A percentile compares a stretch with the other conserved stretches of the same genome.
Evolutionary conservation across 2,329 filamentous ascomycete genomes (phyloP).

Genomic region (Penicillium sp.): DNA sequence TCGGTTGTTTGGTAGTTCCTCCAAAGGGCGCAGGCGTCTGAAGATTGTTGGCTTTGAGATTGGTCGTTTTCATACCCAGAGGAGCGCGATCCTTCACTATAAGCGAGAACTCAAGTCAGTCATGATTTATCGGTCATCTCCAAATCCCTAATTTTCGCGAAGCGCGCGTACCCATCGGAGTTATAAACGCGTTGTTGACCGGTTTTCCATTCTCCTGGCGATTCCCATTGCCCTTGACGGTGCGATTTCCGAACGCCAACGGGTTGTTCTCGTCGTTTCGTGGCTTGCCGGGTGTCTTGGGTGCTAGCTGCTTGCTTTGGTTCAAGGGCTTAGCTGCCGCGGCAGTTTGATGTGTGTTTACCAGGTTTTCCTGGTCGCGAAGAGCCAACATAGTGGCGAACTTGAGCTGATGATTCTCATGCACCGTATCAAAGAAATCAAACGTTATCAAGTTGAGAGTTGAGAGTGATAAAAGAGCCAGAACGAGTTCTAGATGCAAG

Average conservation of each 20-base stretch:
- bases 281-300: slow-evolving; percentile 77
- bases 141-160: not conserved
- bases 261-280: slow-evolving; percentile 88
- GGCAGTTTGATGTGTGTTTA: slow-evolving; percentile 69
- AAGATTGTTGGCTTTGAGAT: slow-evolving; percentile 72
- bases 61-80: slow-evolving; percentile 92
- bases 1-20: slow-evolving; percentile 49
- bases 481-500: slow-evolving; percentile 23
- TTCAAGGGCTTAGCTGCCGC: slow-evolving; percentile 70
- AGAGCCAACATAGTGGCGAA: slow-evolving; percentile 66
- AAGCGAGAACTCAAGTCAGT: slow-evolving; percentile 9
- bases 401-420: slow-evolving; percentile 20
- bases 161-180: slow-evolving; percentile 68
- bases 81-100: slow-evolving; percentile 71
- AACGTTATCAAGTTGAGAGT: slow-evolving; percentile 1
- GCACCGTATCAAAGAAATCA: slow-evolving; percentile 11
- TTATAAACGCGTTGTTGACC: slow-evolving; percentile 67
- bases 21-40: slow-evolving; percentile 65
- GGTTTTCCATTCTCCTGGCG: slow-evolving; percentile 58
- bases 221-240: slow-evolving; percentile 54
- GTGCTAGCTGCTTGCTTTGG: slow-evolving; percentile 61
- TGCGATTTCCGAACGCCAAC: slow-evolving; percentile 57
- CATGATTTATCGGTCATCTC: not conserved
- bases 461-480: slow-evolving; percentile 8
- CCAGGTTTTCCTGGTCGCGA: slow-evolving; percentile 83